phyloP scores from a whole-genome alignment of 2,329 filamentous ascomycete genomes.

The Botrytis sinoallii region DNA sequence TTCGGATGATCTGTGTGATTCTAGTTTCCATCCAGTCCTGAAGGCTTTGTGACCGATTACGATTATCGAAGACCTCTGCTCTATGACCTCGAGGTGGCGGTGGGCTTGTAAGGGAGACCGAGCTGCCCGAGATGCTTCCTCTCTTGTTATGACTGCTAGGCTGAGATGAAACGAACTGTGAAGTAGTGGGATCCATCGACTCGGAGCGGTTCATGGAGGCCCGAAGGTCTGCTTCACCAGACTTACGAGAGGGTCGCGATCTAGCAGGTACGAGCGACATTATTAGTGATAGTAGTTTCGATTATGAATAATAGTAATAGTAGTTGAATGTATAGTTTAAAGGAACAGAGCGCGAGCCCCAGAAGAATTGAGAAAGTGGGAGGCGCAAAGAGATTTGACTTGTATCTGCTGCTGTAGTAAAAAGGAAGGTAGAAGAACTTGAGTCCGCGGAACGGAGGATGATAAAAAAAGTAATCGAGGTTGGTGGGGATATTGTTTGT shows the following conservation, averaged over 20 bases:
- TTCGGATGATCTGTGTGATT: background rate
- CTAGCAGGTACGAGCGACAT: constrained; percentile 12
- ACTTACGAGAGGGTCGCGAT: constrained; percentile 1
- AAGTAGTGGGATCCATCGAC: constrained; percentile 1
- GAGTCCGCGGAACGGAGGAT: background rate
- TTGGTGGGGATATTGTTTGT: background rate
- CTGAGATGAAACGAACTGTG: background rate
- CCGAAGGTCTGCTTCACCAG: constrained; percentile 6
- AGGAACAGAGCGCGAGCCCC: background rate
- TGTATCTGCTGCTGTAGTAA: background rate
- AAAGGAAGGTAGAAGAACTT: background rate
- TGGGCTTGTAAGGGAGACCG: background rate
- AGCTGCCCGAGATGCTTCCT: background rate
- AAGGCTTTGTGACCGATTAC: background rate
- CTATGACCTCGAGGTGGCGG: background rate
- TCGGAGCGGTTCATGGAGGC: constrained; percentile 1
- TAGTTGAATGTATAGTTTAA: background rate
- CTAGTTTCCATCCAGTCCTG: constrained; percentile 8
- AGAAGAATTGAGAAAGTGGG: background rate
- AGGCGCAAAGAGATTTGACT: background rate
- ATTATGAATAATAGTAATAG: constrained; percentile 2
- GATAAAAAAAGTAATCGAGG: background rate
- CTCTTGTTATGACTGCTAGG: background rate
- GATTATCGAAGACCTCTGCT: background rate
- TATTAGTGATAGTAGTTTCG: constrained; percentile 3